Evolutionary conservation across 306 rosid species (phyloP).

Genomic region (Arachis hypogaea): DNA sequence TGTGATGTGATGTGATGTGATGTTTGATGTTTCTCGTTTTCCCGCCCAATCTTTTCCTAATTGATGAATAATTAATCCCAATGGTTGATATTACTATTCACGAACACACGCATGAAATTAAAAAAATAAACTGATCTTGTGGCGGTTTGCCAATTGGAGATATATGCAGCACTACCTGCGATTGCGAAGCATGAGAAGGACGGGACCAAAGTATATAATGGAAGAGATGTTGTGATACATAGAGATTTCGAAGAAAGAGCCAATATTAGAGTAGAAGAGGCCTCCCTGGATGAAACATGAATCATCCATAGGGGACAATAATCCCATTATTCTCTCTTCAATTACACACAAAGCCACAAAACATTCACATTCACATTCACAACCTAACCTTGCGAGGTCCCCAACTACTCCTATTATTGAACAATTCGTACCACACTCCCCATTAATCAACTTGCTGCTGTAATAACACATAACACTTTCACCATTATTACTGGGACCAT

Average conservation of each 20-base stretch:
- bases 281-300: conserved; percentile 74
- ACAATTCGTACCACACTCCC: conserved; percentile 41
- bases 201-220: conserved; percentile 19
- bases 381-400: conserved; percentile 41
- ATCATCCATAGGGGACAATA: conserved; percentile 52
- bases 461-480: not conserved
- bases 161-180: conserved; percentile 7
- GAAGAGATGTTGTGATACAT: not conserved
- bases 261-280: conserved; percentile 34
- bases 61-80: too few species aligned
- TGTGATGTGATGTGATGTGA: too few species aligned
- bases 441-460: conserved; percentile 26
- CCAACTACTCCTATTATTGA: conserved; percentile 36
- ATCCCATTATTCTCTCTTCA: conserved; percentile 37
- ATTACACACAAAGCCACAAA: conserved; percentile 4
- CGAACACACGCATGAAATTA: too few species aligned
- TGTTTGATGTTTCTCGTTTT: too few species aligned
- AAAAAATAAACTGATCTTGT: too few species aligned
- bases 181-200: conserved; percentile 34
- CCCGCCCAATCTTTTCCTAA: too few species aligned
- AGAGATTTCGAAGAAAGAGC: conserved; percentile 33
- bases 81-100: too few species aligned
- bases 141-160: conserved; percentile 21
- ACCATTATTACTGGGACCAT: conserved; percentile 48
- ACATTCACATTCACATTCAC: conserved; percentile 22